phyloP scores from a whole-genome alignment of 192 early-diverging fungal species.

The Funneliformis geosporum region DNA sequence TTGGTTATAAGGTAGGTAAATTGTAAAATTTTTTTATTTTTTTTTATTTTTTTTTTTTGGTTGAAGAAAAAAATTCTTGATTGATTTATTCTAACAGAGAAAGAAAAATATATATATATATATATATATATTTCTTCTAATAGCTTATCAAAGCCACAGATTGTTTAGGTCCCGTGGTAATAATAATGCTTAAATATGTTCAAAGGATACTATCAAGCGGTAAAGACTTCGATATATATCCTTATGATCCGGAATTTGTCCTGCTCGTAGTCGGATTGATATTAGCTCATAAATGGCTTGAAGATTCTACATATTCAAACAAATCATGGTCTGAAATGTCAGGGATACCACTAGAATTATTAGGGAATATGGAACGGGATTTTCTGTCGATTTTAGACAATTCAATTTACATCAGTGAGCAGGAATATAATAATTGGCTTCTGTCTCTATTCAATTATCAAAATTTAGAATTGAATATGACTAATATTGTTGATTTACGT shows the following conservation, averaged over 20 bases:
- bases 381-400: background rate
- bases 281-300: background rate
- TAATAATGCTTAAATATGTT: background rate
- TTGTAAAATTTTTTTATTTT: background rate
- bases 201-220: background rate
- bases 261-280: background rate
- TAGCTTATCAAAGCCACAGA: background rate
- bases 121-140: background rate
- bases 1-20: background rate
- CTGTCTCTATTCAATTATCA: background rate
- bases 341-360: background rate
- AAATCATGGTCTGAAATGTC: background rate
- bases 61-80: too few species aligned
- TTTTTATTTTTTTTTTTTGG: background rate
- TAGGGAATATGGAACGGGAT: background rate
- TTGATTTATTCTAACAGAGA: too few species aligned
- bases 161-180: background rate
- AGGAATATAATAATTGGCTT: background rate
- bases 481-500: background rate
- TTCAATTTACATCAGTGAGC: background rate
- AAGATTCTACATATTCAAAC: background rate
- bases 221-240: background rate
- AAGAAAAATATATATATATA: too few species aligned
- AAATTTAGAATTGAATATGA: background rate
- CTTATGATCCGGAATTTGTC: background rate